These are phyloP conservation scores for Anthoceros angustus DNA, from an alignment of 225 moss, liverwort and hornwort species.

Conservation along the genomic window DNA sequence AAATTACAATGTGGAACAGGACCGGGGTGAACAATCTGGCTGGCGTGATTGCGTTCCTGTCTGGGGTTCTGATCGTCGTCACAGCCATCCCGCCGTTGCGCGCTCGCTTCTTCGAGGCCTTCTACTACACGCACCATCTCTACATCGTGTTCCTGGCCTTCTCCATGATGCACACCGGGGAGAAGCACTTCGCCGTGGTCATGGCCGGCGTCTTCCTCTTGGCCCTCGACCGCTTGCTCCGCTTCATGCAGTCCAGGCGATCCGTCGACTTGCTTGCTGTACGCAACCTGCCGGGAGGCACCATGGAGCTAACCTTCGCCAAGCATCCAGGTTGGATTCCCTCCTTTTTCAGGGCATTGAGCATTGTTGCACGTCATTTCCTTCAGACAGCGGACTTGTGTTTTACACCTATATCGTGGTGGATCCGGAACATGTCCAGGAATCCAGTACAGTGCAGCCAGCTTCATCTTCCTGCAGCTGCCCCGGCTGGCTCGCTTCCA, in stretches of 20 bases:
- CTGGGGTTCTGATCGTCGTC: constrained; percentile 10
- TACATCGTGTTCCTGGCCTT: constrained; percentile 17
- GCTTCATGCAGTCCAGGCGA: constrained; percentile 18
- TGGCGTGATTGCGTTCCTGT: constrained; percentile 11
- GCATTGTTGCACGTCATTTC: not conserved
- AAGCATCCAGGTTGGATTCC: constrained; percentile 9
- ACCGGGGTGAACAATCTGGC: constrained; percentile 7
- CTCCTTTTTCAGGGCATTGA: not conserved
- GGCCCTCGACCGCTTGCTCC: constrained; percentile 10
- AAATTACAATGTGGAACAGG: not conserved
- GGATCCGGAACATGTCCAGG: not conserved
- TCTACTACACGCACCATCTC: constrained; percentile 18
- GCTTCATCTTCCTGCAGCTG: constrained; percentile 14
- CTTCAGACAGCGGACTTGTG: no score
- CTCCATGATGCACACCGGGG: constrained; percentile 12
- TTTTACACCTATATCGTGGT: no score
- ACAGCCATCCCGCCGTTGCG: constrained; percentile 11
- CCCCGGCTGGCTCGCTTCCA: constrained; percentile 28
- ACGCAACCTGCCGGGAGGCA: constrained; percentile 8
- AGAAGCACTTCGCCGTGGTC: constrained; percentile 7
- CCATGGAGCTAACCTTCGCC: constrained; percentile 18
- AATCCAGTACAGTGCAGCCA: not conserved
- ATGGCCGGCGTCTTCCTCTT: constrained; percentile 14
- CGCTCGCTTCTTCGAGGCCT: constrained; percentile 11
- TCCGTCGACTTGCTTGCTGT: constrained; percentile 9